Base-by-base conservation (phyloP, 805 yeast genomes). In the Metschnikowia drakensbergensis region DNA sequence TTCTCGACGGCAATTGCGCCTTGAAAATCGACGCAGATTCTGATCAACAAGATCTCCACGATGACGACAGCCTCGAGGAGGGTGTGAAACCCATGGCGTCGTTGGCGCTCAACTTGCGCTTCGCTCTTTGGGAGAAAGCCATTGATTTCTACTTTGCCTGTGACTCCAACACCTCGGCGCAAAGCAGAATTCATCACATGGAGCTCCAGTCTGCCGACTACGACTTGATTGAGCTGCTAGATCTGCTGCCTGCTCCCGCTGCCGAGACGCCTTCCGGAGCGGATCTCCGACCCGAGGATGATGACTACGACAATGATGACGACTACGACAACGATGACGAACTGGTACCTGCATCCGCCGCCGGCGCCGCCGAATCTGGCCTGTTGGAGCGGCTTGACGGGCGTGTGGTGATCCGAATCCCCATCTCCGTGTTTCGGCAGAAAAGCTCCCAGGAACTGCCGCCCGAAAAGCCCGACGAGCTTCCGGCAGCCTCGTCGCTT, bases 81-180 rank as follows among this genome's bases (percentile, higher is more conserved):
- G 82, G 64, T 53, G 28, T 53, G 10, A 59, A 57, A 22, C 64
- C 71, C 26, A 51, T 68, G 23, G 60, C 61, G 36, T 48, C 63
- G 42, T 54, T 86, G 37, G 84, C 89, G 5, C 68, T 85, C 42
- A 85, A 80, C 52, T 66, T 85, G 23, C 70, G 92, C 53, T 85
- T 84, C 55, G 74, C 85, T 9, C 67, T 86, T 25, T 86, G 88
- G 81, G 91, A 86, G 57, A 82, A 79, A 60, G 90, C 85, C 22
- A 73, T 82, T 7, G 84, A 81, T 58, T 68, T 60, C 53, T 71
- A 64, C 54, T 76, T 67, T 51, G 58, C 66, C 30, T 52, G 36
- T 29, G 53, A 35, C 11, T 44, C 57, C 8, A 22, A 29, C 8
- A 10, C 25, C 38, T 13, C 28, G 32, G 28, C 11, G 27, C 38